phyloP scores from a whole-genome alignment of 768 basidiomycete genomes.

The Serpula lacrymans region DNA sequence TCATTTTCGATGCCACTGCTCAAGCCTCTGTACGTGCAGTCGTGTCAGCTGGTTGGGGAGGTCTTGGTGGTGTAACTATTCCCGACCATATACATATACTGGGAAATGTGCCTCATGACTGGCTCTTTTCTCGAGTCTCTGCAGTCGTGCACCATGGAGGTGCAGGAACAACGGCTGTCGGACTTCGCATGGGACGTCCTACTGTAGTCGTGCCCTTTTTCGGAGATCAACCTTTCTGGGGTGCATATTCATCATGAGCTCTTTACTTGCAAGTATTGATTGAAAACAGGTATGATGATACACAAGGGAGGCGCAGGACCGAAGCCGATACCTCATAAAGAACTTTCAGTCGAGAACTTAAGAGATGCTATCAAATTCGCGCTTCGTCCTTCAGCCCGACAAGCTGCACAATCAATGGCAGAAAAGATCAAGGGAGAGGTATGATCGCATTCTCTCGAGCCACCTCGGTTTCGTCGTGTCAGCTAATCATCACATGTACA shows the following conservation, averaged over 20 bases:
- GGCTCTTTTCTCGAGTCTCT: slow-evolving; percentile 57
- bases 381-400: slow-evolving; percentile 41
- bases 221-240: slow-evolving; percentile 62
- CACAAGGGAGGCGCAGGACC: slow-evolving; percentile 60
- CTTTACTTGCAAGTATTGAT: slow-evolving; percentile 20
- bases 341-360: slow-evolving; percentile 45
- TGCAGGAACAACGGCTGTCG: slow-evolving; percentile 65
- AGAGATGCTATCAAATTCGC: slow-evolving; percentile 51
- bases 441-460: too few species aligned
- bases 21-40: slow-evolving; percentile 56
- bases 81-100: slow-evolving; percentile 57
- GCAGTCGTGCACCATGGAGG: slow-evolving; percentile 66
- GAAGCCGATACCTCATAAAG: slow-evolving; percentile 52
- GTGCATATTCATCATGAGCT: slow-evolving; percentile 21
- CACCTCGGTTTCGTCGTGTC: too few species aligned
- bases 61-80: slow-evolving; percentile 48
- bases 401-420: slow-evolving; percentile 47
- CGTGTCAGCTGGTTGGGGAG: slow-evolving; percentile 67
- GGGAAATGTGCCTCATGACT: slow-evolving; percentile 68
- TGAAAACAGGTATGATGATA: slow-evolving; percentile 54
- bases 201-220: slow-evolving; percentile 66
- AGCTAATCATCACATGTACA: slow-evolving; percentile 14
- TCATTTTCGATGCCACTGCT: slow-evolving; percentile 55
- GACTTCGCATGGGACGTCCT: slow-evolving; percentile 54
- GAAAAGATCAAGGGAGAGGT: slow-evolving; percentile 51